Evolutionary conservation across 2,329 filamentous ascomycete species (phyloP), one percentile per base, ranked within the genome.

Genomic region (Colletotrichum spaethianum): DNA sequence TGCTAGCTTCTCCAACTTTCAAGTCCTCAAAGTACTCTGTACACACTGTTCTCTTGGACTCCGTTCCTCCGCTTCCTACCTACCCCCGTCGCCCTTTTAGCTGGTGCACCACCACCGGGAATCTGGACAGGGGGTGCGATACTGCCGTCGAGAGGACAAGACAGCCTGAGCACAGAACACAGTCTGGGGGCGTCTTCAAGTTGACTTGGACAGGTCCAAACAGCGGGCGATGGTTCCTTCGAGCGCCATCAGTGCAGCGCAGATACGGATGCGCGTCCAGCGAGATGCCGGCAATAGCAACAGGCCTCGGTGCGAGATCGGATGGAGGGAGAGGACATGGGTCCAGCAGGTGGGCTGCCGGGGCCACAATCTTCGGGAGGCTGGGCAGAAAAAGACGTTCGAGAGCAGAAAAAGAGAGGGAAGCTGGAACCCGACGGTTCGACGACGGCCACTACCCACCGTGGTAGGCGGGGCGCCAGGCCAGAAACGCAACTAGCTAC

Each of bases 301-400:
- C 18, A 23, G 53, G 18, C 46, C 14, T n/a, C 31, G 33, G 33
- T n/a, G 26, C 33, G 6, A 4, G 20, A 26, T 57, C n/a, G 33
- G 12, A 38, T 26, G 53, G n/a, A 4, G 33, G 14, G 20, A 56
- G 18, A 36, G 42, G 3, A n/a, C 42, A 36, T 26, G 57, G 16
- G 57, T 67, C 57, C 57, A 57, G 65, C 57, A 72, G 46, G 69
- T 69, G 52, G 65, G 44, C 65, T 59, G 36, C 50, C 36, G 26
- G 65, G 56, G 67, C 50, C n/a, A 26, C 60, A 36, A 23, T 20
- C 28, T 63, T 52, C 42, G 57, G 46, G 59, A 53, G 36, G 38
- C 59, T 56, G 68, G 63, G 68, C 68, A 71, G 68, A 67, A 71
- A 67, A 62, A 53, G 31, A 36, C 31, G 31, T 36, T 38, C 12